A percentile compares a stretch with the other conserved stretches of the same genome.
phyloP scores from a whole-genome alignment of 768 basidiomycete species.

The Trametes meyenii region DNA sequence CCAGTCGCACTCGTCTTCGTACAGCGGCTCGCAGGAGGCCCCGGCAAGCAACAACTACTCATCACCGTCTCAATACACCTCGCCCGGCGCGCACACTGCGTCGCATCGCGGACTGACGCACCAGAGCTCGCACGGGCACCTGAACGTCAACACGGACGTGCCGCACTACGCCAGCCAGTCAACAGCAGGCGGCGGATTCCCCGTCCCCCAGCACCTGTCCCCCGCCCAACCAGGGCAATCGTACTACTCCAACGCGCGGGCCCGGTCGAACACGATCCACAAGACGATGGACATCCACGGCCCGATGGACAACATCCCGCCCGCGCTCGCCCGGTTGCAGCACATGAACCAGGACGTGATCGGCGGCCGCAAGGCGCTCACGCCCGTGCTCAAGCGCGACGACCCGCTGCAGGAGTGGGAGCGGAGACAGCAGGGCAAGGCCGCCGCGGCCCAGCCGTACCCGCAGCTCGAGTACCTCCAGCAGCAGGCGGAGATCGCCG shows the following conservation, averaged over 20 bases:
- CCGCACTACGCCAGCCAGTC: constrained; percentile 29
- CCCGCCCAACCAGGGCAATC: constrained; percentile 65
- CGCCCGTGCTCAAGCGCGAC: constrained; percentile 92
- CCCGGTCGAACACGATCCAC: constrained; percentile 91
- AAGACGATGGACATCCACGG: constrained; percentile 71
- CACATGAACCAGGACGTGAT: constrained; percentile 88
- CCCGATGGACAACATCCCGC: constrained; percentile 85
- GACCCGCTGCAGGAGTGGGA: constrained; percentile 98
- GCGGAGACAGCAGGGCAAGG: constrained; percentile 76
- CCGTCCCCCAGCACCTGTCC: constrained; percentile 32
- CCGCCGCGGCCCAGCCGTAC: constrained; percentile 73
- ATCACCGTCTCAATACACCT: constrained; percentile 31
- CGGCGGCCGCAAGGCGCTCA: constrained; percentile 78
- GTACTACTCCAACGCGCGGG: constrained; percentile 71
- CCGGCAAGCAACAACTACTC: constrained; percentile 11
- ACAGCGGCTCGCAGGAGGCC: constrained; percentile 31
- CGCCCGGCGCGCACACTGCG: constrained; percentile 34
- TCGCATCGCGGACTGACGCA: constrained; percentile 49
- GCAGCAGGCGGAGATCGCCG: constrained; percentile 87
- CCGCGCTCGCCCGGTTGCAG: constrained; percentile 86
- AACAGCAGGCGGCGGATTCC: constrained; percentile 28
- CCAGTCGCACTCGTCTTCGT: constrained; percentile 35
- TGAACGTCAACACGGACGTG: constrained; percentile 35
- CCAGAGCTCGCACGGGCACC: constrained; percentile 53
- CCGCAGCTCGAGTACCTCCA: constrained; percentile 91